These are phyloP conservation scores for Cyclostephanos invisitatus DNA, from an alignment of 108 stramenopile genomes.

Conservation along the genomic window DNA sequence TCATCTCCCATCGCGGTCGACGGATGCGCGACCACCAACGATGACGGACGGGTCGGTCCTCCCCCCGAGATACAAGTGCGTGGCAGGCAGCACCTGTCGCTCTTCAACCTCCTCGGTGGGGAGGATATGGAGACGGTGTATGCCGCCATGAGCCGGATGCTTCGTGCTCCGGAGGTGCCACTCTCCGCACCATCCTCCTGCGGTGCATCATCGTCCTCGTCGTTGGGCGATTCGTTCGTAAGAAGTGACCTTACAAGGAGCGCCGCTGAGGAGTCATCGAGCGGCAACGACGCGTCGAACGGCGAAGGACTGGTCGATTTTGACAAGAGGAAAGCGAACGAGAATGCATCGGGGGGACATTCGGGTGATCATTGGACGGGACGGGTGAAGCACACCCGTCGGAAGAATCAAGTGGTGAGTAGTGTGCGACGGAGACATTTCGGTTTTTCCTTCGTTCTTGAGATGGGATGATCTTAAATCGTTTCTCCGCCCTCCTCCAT, in stretches of 20 bases:
- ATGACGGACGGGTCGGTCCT: background rate
- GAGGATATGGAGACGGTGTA: conserved; percentile 83
- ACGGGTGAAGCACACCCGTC: conserved; percentile 52
- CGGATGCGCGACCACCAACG: conserved; percentile 1
- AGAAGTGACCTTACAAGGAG: conserved; percentile 10
- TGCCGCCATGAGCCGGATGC: conserved; percentile 76
- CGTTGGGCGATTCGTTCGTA: conserved; percentile 30
- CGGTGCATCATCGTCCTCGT: conserved; percentile 7
- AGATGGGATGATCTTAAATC: background rate
- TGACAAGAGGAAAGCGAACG: background rate
- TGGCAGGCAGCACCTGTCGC: conserved; percentile 55
- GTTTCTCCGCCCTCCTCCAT: background rate
- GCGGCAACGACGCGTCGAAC: conserved; percentile 30
- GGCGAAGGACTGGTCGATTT: conserved; percentile 1
- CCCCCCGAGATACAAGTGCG: conserved; percentile 22
- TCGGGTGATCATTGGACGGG: conserved; percentile 66
- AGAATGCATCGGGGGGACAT: conserved; percentile 8
- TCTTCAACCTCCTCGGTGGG: conserved; percentile 74
- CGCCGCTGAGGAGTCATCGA: conserved; percentile 8
- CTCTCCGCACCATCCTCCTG: too few species aligned
- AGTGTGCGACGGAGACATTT: background rate
- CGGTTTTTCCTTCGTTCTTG: conserved; percentile 10
- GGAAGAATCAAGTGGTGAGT: conserved; percentile 50
- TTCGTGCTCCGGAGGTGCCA: conserved; percentile 26
- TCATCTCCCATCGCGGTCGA: conserved; percentile 12